Percentiles rank a stretch among this genome's conserved stretches.
phyloP scores from a whole-genome alignment of 2,329 filamentous ascomycete species.

The Neopestalotiopsis rosae region DNA sequence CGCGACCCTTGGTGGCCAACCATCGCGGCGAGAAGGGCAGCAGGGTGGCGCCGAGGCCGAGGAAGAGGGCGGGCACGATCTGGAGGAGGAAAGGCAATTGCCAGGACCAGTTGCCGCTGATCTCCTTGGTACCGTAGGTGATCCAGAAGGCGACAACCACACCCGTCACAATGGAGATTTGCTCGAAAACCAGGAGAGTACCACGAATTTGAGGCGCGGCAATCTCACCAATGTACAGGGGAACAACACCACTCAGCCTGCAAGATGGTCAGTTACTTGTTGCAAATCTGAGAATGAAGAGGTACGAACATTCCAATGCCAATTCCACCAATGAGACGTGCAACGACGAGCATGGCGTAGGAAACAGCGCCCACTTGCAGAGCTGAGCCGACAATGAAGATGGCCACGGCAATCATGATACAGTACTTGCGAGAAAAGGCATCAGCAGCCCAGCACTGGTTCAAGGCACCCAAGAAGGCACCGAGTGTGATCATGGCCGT shows the following conservation, averaged over 20 bases:
- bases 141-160: slow-evolving; percentile 30
- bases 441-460: slow-evolving; percentile 58
- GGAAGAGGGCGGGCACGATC: slow-evolving; percentile 8
- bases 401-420: slow-evolving; percentile 52
- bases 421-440: slow-evolving; percentile 57
- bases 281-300: not conserved
- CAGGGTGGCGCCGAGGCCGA: slow-evolving; percentile 1
- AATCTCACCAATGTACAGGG: slow-evolving; percentile 30
- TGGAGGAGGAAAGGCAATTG: slow-evolving; percentile 19
- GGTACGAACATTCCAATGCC: slow-evolving; percentile 47
- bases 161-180: slow-evolving; percentile 31
- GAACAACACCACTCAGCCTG: slow-evolving; percentile 20
- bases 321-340: slow-evolving; percentile 59
- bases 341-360: slow-evolving; percentile 54
- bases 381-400: slow-evolving; percentile 47
- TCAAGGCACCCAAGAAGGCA: slow-evolving; percentile 55
- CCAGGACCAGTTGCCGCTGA: slow-evolving; percentile 17
- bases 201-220: slow-evolving; percentile 26
- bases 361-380: slow-evolving; percentile 54
- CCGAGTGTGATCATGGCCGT: slow-evolving; percentile 57
- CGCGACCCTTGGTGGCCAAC: slow-evolving; percentile 18
- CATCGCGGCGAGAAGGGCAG: slow-evolving; percentile 17
- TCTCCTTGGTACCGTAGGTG: slow-evolving; percentile 16
- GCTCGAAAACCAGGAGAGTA: slow-evolving; percentile 25
- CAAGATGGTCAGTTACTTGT: not conserved